Base-by-base conservation (phyloP, 2,329 filamentous ascomycete genomes). In the Aspergillus alliaceus region DNA sequence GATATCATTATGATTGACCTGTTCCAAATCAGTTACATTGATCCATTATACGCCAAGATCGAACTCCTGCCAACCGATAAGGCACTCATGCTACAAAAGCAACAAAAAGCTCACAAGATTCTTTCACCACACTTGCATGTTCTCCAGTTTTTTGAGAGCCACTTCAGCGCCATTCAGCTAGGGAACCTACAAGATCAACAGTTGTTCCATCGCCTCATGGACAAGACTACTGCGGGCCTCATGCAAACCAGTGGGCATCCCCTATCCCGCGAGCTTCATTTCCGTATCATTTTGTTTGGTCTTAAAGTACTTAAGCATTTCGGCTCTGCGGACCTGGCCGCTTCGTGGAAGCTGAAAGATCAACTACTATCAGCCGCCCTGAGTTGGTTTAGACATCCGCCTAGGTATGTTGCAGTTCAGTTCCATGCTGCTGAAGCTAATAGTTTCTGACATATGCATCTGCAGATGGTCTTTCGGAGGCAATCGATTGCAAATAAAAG, bases 11-110 rank as follows among this genome's bases (percentile, higher is more conserved):
- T 54, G 51, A 48, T 53, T 66, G 54, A 67, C 39, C 27, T 15
- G 35, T n/a, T 14, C 32, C 29, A 29, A 49, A 22, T 24, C 51
- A 85, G 83, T 49, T 90, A 93, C 64, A 80, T 85, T 0, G 93
- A 99, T 70, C 93, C 96, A 0, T 96, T 99, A 76, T 95, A 92
- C 66, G 79, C 92, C 34, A 93, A 89, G 68, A 88, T 95, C 72
- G 95, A 99, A 69, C 96, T 97, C 68, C 90, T 93, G 4, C 93
- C 95, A 1, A 96, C 90, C 55, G 92, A 97, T 69, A 88, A 90
- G 66, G 86, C 87, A 56, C 78, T 84, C 14, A 80, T 97, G 62
- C 82, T 86, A 15, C 91, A 88, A 74, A 85, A 87, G 52, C 91
- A 93, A 68, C 89, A 95, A 66, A 78, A 84, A 27, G 88, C 92